Evolutionary conservation across 129 eudicot species (phyloP).

Genomic region (Erigeron canadensis): DNA sequence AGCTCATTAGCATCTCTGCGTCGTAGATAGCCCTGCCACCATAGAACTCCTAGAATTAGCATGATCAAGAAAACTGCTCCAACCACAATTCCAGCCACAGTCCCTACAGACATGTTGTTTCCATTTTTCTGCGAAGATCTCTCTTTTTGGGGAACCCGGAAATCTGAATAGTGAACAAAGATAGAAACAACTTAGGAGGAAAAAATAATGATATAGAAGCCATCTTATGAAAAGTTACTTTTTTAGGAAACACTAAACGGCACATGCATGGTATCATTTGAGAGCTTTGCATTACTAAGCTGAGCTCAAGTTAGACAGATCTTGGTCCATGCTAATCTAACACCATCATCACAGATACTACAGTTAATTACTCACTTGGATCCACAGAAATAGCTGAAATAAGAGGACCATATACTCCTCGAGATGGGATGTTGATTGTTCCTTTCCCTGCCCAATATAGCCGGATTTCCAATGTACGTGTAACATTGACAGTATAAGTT

Average conservation of each 20-base stretch:
- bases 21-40: slow-evolving; percentile 58
- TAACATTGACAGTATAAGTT: slow-evolving; percentile 40
- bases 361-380: slow-evolving; percentile 45
- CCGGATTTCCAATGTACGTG: slow-evolving; percentile 56
- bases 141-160: slow-evolving; percentile 22
- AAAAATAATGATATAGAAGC: neutral
- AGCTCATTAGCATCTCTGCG: slow-evolving; percentile 26
- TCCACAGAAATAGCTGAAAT: slow-evolving; percentile 80
- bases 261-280: neutral
- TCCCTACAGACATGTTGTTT: slow-evolving; percentile 36
- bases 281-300: neutral
- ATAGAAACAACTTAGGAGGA: neutral
- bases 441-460: slow-evolving; percentile 87
- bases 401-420: slow-evolving; percentile 84
- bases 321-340: neutral
- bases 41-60: slow-evolving; percentile 41
- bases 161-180: slow-evolving; percentile 37
- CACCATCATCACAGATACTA: neutral
- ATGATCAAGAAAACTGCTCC: slow-evolving; percentile 40
- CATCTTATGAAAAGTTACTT: neutral
- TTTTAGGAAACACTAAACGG: neutral
- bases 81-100: slow-evolving; percentile 55
- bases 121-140: slow-evolving; percentile 26
- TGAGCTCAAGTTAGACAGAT: neutral
- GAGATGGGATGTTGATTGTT: slow-evolving; percentile 51